Conservation (phyloP, 164 flowering plant species). For the Magnolia kwangsiensis region DNA sequence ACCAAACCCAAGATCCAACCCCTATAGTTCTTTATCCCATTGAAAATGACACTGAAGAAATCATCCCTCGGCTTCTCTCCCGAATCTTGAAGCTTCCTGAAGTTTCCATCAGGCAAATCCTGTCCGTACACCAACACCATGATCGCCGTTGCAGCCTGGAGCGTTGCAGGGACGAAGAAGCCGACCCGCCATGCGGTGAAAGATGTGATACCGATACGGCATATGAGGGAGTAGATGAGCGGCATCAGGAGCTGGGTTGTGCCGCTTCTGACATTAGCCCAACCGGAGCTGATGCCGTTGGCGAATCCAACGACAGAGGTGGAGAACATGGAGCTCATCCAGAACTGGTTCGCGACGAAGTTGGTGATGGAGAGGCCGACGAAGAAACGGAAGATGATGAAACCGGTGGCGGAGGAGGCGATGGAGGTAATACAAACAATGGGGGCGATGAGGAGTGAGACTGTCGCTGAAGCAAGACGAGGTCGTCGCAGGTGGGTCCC, state of each 20-base stretch:
- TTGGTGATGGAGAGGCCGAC: slow-evolving; percentile 77
- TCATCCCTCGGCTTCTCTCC: slow-evolving; percentile 61
- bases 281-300: too few species aligned
- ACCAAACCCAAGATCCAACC: slow-evolving; percentile 78
- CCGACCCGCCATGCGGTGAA: slow-evolving; percentile 84
- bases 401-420: slow-evolving; percentile 38
- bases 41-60: slow-evolving; percentile 37
- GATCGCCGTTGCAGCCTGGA: slow-evolving; percentile 57
- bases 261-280: slow-evolving; percentile 92
- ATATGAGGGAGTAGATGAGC: slow-evolving; percentile 42
- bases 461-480: slow-evolving; percentile 61
- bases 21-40: slow-evolving; percentile 68
- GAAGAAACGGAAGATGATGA: slow-evolving; percentile 67
- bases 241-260: slow-evolving; percentile 90
- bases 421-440: slow-evolving; percentile 51
- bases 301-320: too few species aligned
- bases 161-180: slow-evolving; percentile 69
- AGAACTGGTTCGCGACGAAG: slow-evolving; percentile 79
- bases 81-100: slow-evolving; percentile 34
- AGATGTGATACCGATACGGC: slow-evolving; percentile 32
- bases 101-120: slow-evolving; percentile 81
- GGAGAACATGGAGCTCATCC: slow-evolving; percentile 94
- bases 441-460: slow-evolving; percentile 63
- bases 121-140: slow-evolving; percentile 59
- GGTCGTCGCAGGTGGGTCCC: slow-evolving; percentile 90